Evolutionary conservation across 2,329 filamentous ascomycete genomes (phyloP), one percentile per base, ranked within the genome.

Genomic region (Aspergillus calidoustus): DNA sequence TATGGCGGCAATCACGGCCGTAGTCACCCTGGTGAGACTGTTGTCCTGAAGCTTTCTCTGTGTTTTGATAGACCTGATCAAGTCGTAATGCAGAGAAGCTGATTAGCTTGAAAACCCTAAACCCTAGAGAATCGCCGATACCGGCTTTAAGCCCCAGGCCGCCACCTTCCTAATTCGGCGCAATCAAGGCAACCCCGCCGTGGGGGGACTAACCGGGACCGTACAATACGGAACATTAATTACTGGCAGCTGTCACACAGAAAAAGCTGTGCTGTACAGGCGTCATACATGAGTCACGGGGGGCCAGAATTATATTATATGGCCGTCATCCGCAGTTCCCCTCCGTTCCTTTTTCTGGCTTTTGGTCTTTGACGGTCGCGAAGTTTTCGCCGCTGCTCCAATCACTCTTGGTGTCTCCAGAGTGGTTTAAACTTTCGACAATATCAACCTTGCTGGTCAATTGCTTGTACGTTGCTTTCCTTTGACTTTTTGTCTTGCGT

Each of bases 291-390:
- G 61, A 65, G 59, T 65, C 64, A 61, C 59, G 53, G 51, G 54
- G 23, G 44, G 44, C 28, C 28, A 41, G 51, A 49, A 28, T 23
- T 69, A 66, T 68, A 65, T 23, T 69, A 66, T 68, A 66, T 69
- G 49, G 61, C 55, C 54, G 23, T 54, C 56, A 59, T 48, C 49
- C 63, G 61, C 56, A 59, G 48, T 60, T 64, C 62, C 65, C 61
- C 62, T 64, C 62, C 63, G 47, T 62, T 66, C 59, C 57, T 68
- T 69, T 68, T 67, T 67, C 53, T 66, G 66, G 65, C 61, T 70
- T 70, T 70, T 68, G 65, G 64, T 68, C 62, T 69, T 69, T 69
- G 67, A 70, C 68, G 62, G 68, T 68, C 60, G 68, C 68, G 68
- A 68, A 48, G 22, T 63, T 64, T 67, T 70, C 67, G 67, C 67